These are phyloP conservation scores for Aspergillus biplanus DNA, from an alignment of 495 filamentous ascomycete genomes.

Conservation along the genomic window DNA sequence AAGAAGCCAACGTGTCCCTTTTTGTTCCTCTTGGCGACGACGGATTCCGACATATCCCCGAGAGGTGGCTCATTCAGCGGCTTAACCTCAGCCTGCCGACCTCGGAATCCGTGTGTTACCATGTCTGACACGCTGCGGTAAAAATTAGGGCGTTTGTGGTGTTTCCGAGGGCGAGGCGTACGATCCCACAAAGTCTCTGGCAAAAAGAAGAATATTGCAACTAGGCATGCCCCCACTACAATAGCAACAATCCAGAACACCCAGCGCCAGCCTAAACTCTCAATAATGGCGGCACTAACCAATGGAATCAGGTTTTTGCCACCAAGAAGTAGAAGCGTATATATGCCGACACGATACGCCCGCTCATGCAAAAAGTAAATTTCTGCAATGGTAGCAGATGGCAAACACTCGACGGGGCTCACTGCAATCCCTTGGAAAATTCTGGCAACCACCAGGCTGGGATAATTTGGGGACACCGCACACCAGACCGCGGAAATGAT, in stretches of 20 bases:
- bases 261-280: conserved; percentile 83
- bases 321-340: conserved; percentile 84
- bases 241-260: conserved; percentile 92
- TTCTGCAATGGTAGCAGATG: conserved; percentile 92
- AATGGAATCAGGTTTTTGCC: conserved; percentile 93
- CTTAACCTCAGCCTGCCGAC: conserved; percentile 34
- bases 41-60: conserved; percentile 17
- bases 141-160: conserved; percentile 37
- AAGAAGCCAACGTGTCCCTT: conserved; percentile 62
- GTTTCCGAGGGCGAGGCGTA: conserved; percentile 66
- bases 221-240: conserved; percentile 73
- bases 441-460: conserved; percentile 78
- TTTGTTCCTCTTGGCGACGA: conserved; percentile 29
- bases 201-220: conserved; percentile 84
- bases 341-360: conserved; percentile 94
- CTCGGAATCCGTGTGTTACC: conserved; percentile 41
- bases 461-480: conserved; percentile 77
- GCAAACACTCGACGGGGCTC: conserved; percentile 90
- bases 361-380: conserved; percentile 96
- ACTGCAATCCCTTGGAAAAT: conserved; percentile 88
- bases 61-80: conserved; percentile 17
- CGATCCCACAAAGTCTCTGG: conserved; percentile 98
- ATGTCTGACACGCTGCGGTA: conserved; percentile 47
- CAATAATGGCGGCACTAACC: conserved; percentile 84
- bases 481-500: conserved; percentile 83